Evolutionary conservation across 2,329 filamentous ascomycete genomes (phyloP).

Genomic region (Hymenoscyphus repandus): DNA sequence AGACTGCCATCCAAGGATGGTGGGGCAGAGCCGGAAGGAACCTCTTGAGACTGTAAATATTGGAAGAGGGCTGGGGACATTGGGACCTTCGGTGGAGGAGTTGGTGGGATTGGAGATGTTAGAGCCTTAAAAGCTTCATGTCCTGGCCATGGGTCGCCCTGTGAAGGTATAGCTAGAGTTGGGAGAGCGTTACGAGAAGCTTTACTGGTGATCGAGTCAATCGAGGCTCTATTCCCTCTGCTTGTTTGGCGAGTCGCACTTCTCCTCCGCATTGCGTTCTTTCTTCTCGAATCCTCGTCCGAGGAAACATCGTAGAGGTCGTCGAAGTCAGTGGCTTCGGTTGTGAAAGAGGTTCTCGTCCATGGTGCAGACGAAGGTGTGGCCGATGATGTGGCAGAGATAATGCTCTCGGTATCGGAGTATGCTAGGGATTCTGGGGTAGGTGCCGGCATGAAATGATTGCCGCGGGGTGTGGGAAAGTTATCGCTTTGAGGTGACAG

Average conservation of each 20-base stretch:
- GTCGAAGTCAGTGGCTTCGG: constrained; percentile 70
- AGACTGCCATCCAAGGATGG: constrained; percentile 82
- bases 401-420: constrained; percentile 43
- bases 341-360: constrained; percentile 57
- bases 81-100: constrained; percentile 61
- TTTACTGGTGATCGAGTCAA: constrained; percentile 20
- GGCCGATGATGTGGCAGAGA: constrained; percentile 36
- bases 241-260: constrained; percentile 28
- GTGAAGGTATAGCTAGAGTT: constrained; percentile 44
- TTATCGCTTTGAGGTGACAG: constrained; percentile 47
- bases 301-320: constrained; percentile 78
- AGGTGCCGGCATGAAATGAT: constrained; percentile 59
- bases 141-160: constrained; percentile 41
- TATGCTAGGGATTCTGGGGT: constrained; percentile 56
- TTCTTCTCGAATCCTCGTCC: constrained; percentile 61
- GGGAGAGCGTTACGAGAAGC: constrained; percentile 35
- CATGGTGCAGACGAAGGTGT: constrained; percentile 53
- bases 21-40: constrained; percentile 72
- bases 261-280: constrained; percentile 33
- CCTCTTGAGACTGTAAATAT: constrained; percentile 62
- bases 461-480: constrained; percentile 67
- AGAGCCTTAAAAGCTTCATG: constrained; percentile 43
- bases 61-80: constrained; percentile 72
- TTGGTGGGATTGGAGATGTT: constrained; percentile 55
- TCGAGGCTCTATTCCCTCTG: constrained; percentile 24